Evolutionary conservation across 345 rosid species (phyloP).

Genomic region (Mangifera indica): DNA sequence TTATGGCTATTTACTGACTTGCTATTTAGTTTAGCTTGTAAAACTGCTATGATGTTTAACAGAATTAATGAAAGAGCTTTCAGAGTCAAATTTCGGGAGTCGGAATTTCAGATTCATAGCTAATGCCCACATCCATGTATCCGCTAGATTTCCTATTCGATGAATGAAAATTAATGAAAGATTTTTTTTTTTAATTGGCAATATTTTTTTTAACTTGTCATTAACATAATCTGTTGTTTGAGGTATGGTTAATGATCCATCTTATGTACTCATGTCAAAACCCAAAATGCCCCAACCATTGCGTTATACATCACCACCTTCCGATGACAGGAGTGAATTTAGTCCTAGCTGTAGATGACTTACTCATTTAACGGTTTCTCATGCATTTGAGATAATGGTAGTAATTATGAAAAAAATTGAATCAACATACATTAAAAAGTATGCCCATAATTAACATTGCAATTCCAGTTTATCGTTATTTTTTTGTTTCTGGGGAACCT

Average conservation of each 20-base stretch:
- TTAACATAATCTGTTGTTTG: background rate
- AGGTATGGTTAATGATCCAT: background rate
- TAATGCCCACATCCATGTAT: background rate
- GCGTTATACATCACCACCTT: background rate
- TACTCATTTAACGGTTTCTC: background rate
- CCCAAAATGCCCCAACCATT: no score
- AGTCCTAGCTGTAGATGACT: background rate
- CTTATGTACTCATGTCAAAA: conserved; percentile 1
- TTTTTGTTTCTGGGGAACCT: background rate
- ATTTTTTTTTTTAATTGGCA: background rate
- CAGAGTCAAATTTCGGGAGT: background rate
- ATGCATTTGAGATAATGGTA: background rate
- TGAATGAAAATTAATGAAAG: no score
- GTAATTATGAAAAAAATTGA: background rate
- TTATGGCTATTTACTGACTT: background rate
- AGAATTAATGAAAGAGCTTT: no score
- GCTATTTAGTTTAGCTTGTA: no score
- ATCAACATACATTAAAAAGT: background rate
- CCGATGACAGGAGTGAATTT: background rate
- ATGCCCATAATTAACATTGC: background rate
- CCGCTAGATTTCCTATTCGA: background rate
- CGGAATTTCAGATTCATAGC: background rate
- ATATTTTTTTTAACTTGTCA: background rate
- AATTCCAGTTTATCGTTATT: background rate
- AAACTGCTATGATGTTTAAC: no score